Evolutionary conservation across 768 basidiomycete genomes (phyloP).

Genomic region (Amyloporia xantha): DNA sequence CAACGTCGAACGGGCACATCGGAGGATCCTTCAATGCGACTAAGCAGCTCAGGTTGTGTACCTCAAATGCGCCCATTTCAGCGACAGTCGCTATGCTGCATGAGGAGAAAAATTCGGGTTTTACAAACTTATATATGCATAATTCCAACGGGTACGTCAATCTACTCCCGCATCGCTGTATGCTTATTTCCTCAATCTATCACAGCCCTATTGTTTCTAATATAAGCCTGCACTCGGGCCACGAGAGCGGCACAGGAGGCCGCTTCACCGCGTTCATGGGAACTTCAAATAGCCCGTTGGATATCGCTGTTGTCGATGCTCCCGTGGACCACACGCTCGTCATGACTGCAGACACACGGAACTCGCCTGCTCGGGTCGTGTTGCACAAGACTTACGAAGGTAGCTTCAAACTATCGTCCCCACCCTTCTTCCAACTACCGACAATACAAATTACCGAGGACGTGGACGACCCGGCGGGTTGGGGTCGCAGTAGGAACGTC

Average conservation of each 20-base stretch:
- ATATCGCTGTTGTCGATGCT: slow-evolving; percentile 25
- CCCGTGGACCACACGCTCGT: slow-evolving; percentile 29
- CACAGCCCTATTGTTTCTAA: slow-evolving; percentile 15
- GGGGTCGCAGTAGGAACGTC: slow-evolving; percentile 9
- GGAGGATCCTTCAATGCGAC: slow-evolving; percentile 31
- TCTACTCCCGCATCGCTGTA: not conserved
- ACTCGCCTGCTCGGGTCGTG: slow-evolving; percentile 26
- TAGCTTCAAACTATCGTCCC: slow-evolving; percentile 24
- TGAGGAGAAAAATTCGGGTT: slow-evolving; percentile 17
- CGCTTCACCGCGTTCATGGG: slow-evolving; percentile 25
- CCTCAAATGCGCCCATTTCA: slow-evolving; percentile 30
- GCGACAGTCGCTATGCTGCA: slow-evolving; percentile 31
- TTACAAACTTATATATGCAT: slow-evolving; percentile 26
- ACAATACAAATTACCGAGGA: slow-evolving; percentile 2
- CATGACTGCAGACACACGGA: slow-evolving; percentile 26
- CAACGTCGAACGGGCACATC: slow-evolving; percentile 30
- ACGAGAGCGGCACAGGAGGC: slow-evolving; percentile 17
- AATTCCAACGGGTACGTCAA: slow-evolving; percentile 42
- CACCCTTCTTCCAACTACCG: slow-evolving; percentile 2
- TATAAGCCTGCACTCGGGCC: slow-evolving; percentile 12
- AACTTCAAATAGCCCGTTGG: slow-evolving; percentile 29
- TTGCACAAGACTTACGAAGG: slow-evolving; percentile 36
- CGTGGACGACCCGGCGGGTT: slow-evolving; percentile 16
- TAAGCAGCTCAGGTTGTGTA: slow-evolving; percentile 22
- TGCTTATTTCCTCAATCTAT: not conserved